Evolutionary conservation across 2,329 filamentous ascomycete species (phyloP).

Genomic region (Colletotrichum sp.): DNA sequence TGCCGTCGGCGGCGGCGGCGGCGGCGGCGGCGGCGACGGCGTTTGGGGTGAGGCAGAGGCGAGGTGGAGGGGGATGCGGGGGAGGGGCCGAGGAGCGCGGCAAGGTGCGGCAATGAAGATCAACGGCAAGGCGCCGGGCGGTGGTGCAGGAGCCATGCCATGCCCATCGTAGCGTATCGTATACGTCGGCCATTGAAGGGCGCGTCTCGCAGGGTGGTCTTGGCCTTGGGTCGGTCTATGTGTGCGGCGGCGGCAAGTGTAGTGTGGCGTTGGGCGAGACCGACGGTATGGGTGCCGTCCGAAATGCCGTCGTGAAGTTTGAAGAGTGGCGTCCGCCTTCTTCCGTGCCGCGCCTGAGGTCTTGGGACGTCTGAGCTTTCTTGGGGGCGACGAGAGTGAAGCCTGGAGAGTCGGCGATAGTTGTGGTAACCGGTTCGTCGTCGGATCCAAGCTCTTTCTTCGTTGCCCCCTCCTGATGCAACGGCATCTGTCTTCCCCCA

Average conservation of each 20-base stretch:
- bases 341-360: neutral
- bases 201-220: neutral
- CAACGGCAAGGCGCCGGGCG: neutral
- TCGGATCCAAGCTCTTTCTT: neutral
- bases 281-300: neutral
- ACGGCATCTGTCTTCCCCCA: neutral
- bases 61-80: neutral
- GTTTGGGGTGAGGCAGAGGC: neutral
- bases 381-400: neutral
- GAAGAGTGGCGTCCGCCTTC: neutral
- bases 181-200: neutral
- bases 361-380: neutral
- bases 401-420: neutral
- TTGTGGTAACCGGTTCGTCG: neutral
- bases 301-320: neutral
- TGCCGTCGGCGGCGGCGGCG: neutral
- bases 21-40: neutral
- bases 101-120: neutral
- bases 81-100: neutral
- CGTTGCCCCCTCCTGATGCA: neutral
- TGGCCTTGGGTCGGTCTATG: too few species aligned
- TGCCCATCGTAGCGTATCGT: neutral
- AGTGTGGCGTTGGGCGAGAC: neutral
- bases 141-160: neutral
- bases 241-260: neutral